These are phyloP conservation scores for Macadamia integrifolia DNA, from an alignment of 164 flowering plant genomes.

Conservation along the genomic window DNA sequence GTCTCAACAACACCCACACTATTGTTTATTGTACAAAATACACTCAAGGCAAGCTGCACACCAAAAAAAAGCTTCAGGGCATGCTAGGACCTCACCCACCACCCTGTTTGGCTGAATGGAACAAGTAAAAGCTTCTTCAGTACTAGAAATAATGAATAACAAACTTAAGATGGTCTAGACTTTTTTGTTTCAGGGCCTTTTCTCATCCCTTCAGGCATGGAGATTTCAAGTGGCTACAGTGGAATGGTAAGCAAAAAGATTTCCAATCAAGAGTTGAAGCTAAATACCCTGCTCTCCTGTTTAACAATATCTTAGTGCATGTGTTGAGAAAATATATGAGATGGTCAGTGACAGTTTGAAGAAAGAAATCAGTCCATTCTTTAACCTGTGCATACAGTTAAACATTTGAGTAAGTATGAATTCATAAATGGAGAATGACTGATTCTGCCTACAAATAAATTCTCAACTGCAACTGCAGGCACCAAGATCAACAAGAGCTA, in stretches of 20 bases:
- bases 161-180: slow-evolving; percentile 3
- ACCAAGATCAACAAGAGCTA: slow-evolving; percentile 57
- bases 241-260: slow-evolving; percentile 64
- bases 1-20: slow-evolving; percentile 76
- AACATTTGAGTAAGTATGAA: slow-evolving; percentile 5
- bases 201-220: slow-evolving; percentile 44
- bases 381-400: slow-evolving; percentile 77
- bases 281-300: slow-evolving; percentile 82
- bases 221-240: slow-evolving; percentile 71
- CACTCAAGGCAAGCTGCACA: slow-evolving; percentile 58
- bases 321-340: slow-evolving; percentile 79
- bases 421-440: background rate
- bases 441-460: slow-evolving; percentile 8
- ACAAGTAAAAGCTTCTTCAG: slow-evolving; percentile 32
- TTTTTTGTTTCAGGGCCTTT: slow-evolving; percentile 44
- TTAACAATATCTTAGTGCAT: slow-evolving; percentile 42
- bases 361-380: slow-evolving; percentile 70
- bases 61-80: slow-evolving; percentile 22
- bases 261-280: slow-evolving; percentile 61
- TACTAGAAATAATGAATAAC: background rate
- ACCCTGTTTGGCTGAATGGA: slow-evolving; percentile 71
- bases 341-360: slow-evolving; percentile 76
- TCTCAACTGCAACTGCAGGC: slow-evolving; percentile 37
- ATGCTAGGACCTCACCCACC: slow-evolving; percentile 41
- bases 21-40: slow-evolving; percentile 59